Evolutionary conservation across 306 rosid species (phyloP), one percentile per base, ranked within the genome.

Genomic region (Cucumis cinereus): DNA sequence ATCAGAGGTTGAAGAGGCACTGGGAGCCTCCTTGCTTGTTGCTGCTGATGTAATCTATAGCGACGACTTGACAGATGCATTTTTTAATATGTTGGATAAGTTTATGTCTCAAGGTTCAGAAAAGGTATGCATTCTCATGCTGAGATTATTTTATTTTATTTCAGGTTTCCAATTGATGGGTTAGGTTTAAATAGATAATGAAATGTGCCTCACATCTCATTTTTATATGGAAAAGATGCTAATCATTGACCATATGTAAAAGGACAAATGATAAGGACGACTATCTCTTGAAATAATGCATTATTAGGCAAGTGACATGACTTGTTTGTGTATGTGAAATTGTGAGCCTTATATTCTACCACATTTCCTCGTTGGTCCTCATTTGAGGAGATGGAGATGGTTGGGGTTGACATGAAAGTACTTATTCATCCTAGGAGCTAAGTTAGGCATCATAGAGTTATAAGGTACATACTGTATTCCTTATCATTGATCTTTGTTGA

Each of bases 31-130:
- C 57, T 60, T 91, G 82, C 87, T 93, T 79, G 68, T 91, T 80
- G 97, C 97, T 81, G 98, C 96, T 56, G 98, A 93, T 78, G 93
- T 93, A 76, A 91, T 93, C 76, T 93, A 93, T 75, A 86, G 91
- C 22, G 91, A 93, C 78, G 91, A 90, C 75, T 85, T 93, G 78
- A 93, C 96, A 28, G 88, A 91, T 81, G 90, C 96, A 33, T 87
- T 93, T 81, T 93, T 93, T 84, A 81, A 83, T 74, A 84, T 81
- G 52, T 62, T 93, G 74, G 82, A 87, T 82, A 79, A 81, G 76
- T 66, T 93, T 68, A 93, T 93, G 97, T 85, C 92, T 53, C 79
- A 58, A 24, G 97, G 91, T 64, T 85, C 94, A 30, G 79, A 82
- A 62, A 89, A 91, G 98, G 98, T 91, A 79, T 36, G 30, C 75